These are phyloP conservation scores for Penicillium crustosum DNA, from an alignment of 2,329 filamentous ascomycete species.

Conservation along the genomic window DNA sequence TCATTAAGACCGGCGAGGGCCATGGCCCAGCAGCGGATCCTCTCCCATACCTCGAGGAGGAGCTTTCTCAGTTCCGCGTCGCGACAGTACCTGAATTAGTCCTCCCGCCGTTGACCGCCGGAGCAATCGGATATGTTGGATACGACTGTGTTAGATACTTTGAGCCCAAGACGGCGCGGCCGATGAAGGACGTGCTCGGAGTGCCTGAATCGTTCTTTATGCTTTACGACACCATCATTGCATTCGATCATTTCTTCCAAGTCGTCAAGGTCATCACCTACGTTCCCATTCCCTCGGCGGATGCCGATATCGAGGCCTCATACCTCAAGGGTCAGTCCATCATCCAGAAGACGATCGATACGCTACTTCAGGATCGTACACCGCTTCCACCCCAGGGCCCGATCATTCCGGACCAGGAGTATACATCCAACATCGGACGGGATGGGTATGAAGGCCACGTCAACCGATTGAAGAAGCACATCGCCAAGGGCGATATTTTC, in stretches of 20 bases:
- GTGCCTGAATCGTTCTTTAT: conserved; percentile 96
- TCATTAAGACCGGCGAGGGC: conserved; percentile 82
- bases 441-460: conserved; percentile 91
- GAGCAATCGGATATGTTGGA: conserved; percentile 92
- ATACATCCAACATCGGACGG: conserved; percentile 87
- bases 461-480: conserved; percentile 81
- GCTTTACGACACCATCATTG: conserved; percentile 91
- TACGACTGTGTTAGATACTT: conserved; percentile 99
- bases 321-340: conserved; percentile 67
- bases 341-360: conserved; percentile 67
- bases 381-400: conserved; percentile 75
- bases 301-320: conserved; percentile 61
- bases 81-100: conserved; percentile 78
- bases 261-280: conserved; percentile 93
- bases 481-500: conserved; percentile 89
- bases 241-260: conserved; percentile 92
- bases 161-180: conserved; percentile 89
- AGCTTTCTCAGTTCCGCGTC: conserved; percentile 76
- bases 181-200: conserved; percentile 81
- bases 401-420: conserved; percentile 71
- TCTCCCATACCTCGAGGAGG: conserved; percentile 75
- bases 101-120: conserved; percentile 83
- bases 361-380: conserved; percentile 71
- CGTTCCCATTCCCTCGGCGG: conserved; percentile 64
- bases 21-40: conserved; percentile 84